Base-by-base conservation (phyloP, 345 rosid species). In the Eucalyptus tenuipes region DNA sequence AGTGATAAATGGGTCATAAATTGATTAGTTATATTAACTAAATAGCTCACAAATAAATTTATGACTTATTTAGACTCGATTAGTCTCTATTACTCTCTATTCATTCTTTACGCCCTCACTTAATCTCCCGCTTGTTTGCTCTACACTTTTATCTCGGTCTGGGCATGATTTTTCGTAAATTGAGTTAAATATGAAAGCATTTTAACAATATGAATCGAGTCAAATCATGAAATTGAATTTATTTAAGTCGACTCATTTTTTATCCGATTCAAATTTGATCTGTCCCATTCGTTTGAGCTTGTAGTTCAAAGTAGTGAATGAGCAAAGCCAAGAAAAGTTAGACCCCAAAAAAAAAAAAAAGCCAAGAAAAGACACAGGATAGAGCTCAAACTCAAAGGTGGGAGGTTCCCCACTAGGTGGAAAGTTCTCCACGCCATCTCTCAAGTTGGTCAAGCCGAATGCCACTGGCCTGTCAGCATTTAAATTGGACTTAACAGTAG, bases 121-220 rank as follows among this genome's bases (percentile, higher is more conserved):
- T 50, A 50, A 7, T 55, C 59, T 22, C 12, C 0, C 11, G 0
- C 10, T 53, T 2, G 5, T 5, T 55, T 20, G 11, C 1, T 24
- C 6, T 9, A 55, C 0, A 55, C 6, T 24, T 10, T 55, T 10
- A 55, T 55, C 13, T 55, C 3, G 0, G 1, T 24, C 0, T 4
- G 3, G 0, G 10, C 10, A 20, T 52, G 24, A 52, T 52, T 52
- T 20, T 52, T 1, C 2, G 0, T 55, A 55, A 25, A 55, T 9
- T 55, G 0, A 8, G 5, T 24, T 55, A 4, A 22, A 55, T 55
- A 22, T 8, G 5, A 55, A 9, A 55, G 5, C 0, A 20, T 8
- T 24, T 24, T 55, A 24, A 55, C 5, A 55, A 22, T 8, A 55
- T 24, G 3, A 55, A 1, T 10, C 10, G 2, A 20, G 2, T 52